Conservation (phyloP, 1,139 yeast genomes). For the Lodderomyces parapsilosis region DNA sequence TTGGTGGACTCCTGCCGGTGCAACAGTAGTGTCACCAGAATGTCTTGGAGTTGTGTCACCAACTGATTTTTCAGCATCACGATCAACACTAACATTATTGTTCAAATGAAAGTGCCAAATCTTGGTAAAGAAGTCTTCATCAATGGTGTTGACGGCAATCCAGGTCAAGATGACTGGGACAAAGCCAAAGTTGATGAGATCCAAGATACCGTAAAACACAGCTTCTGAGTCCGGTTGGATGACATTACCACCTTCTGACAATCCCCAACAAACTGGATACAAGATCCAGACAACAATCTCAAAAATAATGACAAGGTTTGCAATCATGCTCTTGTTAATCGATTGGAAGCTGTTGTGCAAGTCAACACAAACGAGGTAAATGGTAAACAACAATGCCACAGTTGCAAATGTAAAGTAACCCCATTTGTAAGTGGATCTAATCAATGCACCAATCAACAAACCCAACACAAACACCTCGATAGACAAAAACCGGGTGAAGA, state of each 20-base stretch:
- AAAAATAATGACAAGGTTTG: constrained; percentile 29
- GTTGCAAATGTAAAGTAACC: constrained; percentile 52
- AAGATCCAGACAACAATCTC: constrained; percentile 42
- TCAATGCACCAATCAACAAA: constrained; percentile 53
- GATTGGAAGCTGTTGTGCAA: constrained; percentile 13
- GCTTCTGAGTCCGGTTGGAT: constrained; percentile 68
- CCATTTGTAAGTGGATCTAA: constrained; percentile 63
- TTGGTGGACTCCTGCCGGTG: constrained; percentile 17
- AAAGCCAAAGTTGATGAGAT: constrained; percentile 43
- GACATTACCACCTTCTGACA: constrained; percentile 66
- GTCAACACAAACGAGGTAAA: constrained; percentile 24
- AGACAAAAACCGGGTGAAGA: constrained; percentile 36
- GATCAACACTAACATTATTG: constrained; percentile 7
- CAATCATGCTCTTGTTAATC: constrained; percentile 17
- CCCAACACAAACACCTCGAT: constrained; percentile 53
- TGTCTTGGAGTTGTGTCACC: constrained; percentile 31
- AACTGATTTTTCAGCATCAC: constrained; percentile 20
- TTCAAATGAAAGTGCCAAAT: constrained; percentile 19
- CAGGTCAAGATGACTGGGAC: constrained; percentile 41
- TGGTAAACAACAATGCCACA: constrained; percentile 38
- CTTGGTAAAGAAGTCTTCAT: constrained; percentile 31
- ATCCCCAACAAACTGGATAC: constrained; percentile 62
- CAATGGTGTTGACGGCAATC: constrained; percentile 26
- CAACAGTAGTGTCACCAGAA: constrained; percentile 36
- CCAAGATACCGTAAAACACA: constrained; percentile 63